A percentile compares a stretch with the other conserved stretches of the same genome.
phyloP scores from a whole-genome alignment of 345 rosid species.

The Streptanthus diversifolius region DNA sequence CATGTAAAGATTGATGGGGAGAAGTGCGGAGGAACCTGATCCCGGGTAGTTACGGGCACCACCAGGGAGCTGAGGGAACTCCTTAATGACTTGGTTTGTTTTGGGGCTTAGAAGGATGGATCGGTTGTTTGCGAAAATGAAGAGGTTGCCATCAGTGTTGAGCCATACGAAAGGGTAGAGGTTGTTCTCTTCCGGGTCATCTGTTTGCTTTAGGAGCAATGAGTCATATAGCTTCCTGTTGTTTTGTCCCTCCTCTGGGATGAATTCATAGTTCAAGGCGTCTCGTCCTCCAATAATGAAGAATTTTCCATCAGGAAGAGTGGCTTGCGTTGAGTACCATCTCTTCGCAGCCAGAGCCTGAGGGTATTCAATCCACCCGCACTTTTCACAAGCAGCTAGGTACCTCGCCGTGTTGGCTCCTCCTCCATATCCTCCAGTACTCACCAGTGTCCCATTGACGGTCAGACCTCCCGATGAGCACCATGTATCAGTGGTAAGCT shows the following conservation, averaged over 20 bases:
- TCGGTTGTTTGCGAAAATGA: constrained; percentile 72
- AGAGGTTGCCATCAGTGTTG: constrained; percentile 75
- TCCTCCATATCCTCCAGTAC: constrained; percentile 67
- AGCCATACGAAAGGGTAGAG: constrained; percentile 80
- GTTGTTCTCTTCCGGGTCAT: constrained; percentile 62
- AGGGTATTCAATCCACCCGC: constrained; percentile 69
- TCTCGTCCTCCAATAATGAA: constrained; percentile 80
- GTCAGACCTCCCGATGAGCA: constrained; percentile 91
- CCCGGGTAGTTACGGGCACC: constrained; percentile 87
- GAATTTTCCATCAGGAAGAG: constrained; percentile 63
- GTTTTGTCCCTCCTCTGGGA: constrained; percentile 53
- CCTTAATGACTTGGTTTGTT: constrained; percentile 44
- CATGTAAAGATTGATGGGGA: constrained; percentile 49
- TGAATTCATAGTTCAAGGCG: constrained; percentile 67
- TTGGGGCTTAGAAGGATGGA: constrained; percentile 57
- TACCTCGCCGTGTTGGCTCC: constrained; percentile 70
- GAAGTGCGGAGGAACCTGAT: constrained; percentile 59
- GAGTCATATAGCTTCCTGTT: constrained; percentile 39
- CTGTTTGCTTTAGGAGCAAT: constrained; percentile 51
- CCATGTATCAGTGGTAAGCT: constrained; percentile 86
- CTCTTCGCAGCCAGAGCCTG: constrained; percentile 59
- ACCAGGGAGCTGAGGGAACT: constrained; percentile 62
- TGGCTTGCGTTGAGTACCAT: constrained; percentile 89
- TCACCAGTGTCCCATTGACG: constrained; percentile 57
- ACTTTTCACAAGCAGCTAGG: constrained; percentile 35